phyloP scores from a whole-genome alignment of 75 land plant species.

The Adiantum capillusveneris region DNA sequence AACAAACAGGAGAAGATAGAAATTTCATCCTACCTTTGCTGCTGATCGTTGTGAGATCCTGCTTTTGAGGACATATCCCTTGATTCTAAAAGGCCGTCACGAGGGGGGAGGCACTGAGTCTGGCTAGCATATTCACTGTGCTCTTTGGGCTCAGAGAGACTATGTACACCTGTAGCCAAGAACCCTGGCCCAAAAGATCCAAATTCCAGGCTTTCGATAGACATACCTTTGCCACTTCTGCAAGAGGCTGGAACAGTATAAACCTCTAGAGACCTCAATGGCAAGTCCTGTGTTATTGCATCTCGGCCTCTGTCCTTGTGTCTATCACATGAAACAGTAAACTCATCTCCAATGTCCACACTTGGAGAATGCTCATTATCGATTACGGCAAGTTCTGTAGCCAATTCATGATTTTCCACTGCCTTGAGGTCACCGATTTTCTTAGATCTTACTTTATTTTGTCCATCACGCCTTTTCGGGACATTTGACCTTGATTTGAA shows the following conservation, averaged over 20 bases:
- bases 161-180: neutral
- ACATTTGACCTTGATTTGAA: neutral
- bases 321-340: neutral
- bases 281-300: neutral
- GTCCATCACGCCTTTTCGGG: constrained; percentile 2
- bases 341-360: neutral
- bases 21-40: neutral
- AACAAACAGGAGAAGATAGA: neutral
- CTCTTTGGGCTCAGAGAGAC: neutral
- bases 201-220: neutral
- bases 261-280: no score
- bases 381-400: neutral
- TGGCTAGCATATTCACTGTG: neutral
- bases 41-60: neutral
- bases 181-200: constrained; percentile 3
- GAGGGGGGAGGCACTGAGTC: neutral
- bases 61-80: neutral
- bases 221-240: neutral
- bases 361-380: neutral
- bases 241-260: neutral
- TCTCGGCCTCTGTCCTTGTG: neutral
- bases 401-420: neutral
- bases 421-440: neutral
- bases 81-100: neutral
- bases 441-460: neutral